Base-by-base conservation (phyloP, 2,329 filamentous ascomycete genomes). In the Penicillium sclerotiorum region DNA sequence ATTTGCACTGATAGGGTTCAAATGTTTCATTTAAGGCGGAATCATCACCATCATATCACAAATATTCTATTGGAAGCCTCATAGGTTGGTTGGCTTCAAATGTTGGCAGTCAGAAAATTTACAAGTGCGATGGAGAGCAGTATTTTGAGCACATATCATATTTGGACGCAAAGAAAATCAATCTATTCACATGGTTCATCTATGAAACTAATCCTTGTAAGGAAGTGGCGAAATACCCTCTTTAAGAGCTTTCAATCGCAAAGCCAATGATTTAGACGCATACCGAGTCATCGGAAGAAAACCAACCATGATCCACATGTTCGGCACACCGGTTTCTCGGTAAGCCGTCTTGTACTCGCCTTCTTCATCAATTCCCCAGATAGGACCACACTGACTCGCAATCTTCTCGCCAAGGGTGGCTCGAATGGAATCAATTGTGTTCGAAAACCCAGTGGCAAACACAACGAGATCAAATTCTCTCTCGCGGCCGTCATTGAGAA, bases 231-330 rank as follows among this genome's bases (percentile, higher is more conserved):
- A 49, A 25, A 49, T 43, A 18, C 46, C 46, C 25, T 49, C 46
- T 15, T 43, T 44, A 2, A 49, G 18, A 15, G 46, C 46, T 20
- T 49, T 49, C 18, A 49, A 15, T 15, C 51, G 8, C 37, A 40
- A 40, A 9, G 21, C 37, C 21, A 40, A 53, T 17, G 21, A 30
- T 18, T 42, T 51, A 21, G 70, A 72, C 43, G 63, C 61, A 52
- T 65, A 73, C 6, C 70, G 62, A 27, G 65, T 68, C 43, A 63
- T 57, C 7, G 65, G 66, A 32, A 73, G 60, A 51, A 59, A 68
- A 2, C 70, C 70, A 36, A 68, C 70, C 60, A 72, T 66, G 45
- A 73, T 61, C 70, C 70, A 73, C 23, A 73, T 57, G 23, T 67
- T 66, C 3, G 60, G 61, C 15, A 71, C 68, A 2, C 70, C 70